Conservation (phyloP, 2,329 filamentous ascomycete species). For the Colletotrichum sp. region DNA sequence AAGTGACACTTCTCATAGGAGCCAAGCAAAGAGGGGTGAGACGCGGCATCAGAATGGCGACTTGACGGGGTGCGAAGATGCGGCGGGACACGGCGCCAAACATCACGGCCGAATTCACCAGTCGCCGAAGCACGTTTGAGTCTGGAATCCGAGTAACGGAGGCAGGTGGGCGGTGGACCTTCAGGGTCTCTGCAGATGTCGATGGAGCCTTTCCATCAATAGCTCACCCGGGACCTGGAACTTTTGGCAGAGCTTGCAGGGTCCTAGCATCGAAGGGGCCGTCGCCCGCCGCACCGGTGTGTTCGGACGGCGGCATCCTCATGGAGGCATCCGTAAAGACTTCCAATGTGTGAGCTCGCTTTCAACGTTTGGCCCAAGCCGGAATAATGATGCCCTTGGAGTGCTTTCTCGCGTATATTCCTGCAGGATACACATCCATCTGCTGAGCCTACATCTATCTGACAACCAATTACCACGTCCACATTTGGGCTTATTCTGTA, state of each 20-base stretch:
- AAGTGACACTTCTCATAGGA: not conserved
- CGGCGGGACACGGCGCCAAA: not conserved
- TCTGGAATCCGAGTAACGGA: slow-evolving; percentile 4
- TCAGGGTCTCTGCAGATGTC: not conserved
- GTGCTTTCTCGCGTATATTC: not conserved
- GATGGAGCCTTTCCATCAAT: not conserved
- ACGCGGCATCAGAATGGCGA: not conserved
- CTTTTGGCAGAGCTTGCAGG: slow-evolving; percentile 1
- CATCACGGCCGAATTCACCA: not conserved
- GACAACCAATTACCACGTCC: not conserved
- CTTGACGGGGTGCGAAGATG: not conserved
- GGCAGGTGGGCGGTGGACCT: not conserved
- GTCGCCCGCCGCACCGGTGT: not conserved
- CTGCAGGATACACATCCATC: not conserved
- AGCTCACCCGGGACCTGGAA: not conserved
- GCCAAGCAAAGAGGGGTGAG: not conserved
- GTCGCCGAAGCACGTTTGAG: not conserved
- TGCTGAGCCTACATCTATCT: not conserved
- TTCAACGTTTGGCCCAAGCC: not conserved
- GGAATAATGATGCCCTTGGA: not conserved
- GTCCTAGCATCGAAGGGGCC: not conserved
- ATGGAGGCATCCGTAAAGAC: not conserved
- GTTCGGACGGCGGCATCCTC: not conserved
- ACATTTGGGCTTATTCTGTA: not conserved
- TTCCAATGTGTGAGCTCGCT: not conserved